Percentiles rank a stretch among this genome's conserved stretches.
Evolutionary conservation across 73 alveolate species (phyloP).

Genomic region (Breviolum minutum): DNA sequence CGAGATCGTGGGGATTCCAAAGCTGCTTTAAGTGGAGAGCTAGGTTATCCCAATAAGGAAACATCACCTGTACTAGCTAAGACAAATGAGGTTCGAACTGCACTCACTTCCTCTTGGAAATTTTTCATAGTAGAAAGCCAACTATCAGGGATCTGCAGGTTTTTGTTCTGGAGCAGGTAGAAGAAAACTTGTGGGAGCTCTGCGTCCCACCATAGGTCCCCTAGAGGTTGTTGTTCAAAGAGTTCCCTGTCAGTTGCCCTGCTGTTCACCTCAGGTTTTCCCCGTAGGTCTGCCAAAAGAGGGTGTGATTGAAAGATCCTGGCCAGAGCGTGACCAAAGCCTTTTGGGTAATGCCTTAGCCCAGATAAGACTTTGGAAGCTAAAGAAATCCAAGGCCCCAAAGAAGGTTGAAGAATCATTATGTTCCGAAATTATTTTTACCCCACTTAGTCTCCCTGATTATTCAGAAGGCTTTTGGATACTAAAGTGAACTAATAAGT

Average conservation of each 20-base stretch:
- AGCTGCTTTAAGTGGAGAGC: too few species aligned
- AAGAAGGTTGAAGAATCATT: too few species aligned
- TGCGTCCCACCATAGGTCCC: constrained; percentile 55
- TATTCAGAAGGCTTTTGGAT: too few species aligned
- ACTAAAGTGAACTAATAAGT: too few species aligned
- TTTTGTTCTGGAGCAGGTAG: constrained; percentile 5
- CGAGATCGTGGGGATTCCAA: background rate
- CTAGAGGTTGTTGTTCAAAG: background rate
- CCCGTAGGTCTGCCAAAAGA: background rate
- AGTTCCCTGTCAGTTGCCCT: constrained; percentile 10
- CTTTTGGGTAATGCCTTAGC: constrained; percentile 29
- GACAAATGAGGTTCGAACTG: background rate
- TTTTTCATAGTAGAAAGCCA: background rate
- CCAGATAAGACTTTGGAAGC: too few species aligned
- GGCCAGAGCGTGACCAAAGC: constrained; percentile 8
- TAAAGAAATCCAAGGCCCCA: too few species aligned
- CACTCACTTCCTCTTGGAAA: background rate
- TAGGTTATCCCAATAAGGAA: background rate
- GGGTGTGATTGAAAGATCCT: background rate
- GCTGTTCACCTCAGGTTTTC: background rate
- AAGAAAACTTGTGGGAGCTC: background rate
- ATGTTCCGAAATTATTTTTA: too few species aligned
- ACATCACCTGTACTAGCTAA: background rate
- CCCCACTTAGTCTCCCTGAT: too few species aligned
- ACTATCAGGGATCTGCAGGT: background rate